These are phyloP conservation scores for Crinitomyces ghanaensis DNA, from an alignment of 805 yeast genomes.

Conservation along the genomic window DNA sequence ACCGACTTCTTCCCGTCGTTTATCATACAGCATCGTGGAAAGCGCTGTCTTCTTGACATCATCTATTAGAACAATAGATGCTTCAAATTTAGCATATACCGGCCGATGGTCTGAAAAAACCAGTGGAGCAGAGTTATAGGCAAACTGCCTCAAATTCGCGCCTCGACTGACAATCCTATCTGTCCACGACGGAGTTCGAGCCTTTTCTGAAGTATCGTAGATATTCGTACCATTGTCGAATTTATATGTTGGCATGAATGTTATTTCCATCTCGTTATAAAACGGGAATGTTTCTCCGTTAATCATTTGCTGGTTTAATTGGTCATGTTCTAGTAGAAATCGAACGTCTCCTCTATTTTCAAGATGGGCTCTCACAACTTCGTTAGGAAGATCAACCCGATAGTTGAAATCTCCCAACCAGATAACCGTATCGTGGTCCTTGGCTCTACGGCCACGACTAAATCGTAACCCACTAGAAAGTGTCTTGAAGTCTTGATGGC, in stretches of 20 bases:
- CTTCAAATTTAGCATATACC: constrained; percentile 67
- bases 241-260: constrained; percentile 84
- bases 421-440: constrained; percentile 74
- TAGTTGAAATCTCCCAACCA: constrained; percentile 97
- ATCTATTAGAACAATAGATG: constrained; percentile 58
- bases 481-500: constrained; percentile 73
- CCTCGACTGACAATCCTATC: constrained; percentile 73
- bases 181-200: constrained; percentile 93
- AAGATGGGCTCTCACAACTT: constrained; percentile 53
- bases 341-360: constrained; percentile 33
- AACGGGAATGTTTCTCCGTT: constrained; percentile 61
- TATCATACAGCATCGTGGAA: constrained; percentile 47
- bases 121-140: constrained; percentile 58
- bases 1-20: constrained; percentile 35
- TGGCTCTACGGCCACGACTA: constrained; percentile 60
- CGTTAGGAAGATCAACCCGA: constrained; percentile 60
- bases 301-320: constrained; percentile 63
- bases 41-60: constrained; percentile 46
- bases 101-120: constrained; percentile 84
- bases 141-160: constrained; percentile 43
- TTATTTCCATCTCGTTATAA: constrained; percentile 65
- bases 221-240: constrained; percentile 71
- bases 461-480: constrained; percentile 68
- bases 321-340: constrained; percentile 59
- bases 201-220: constrained; percentile 87